Evolutionary conservation across 2,329 filamentous ascomycete genomes (phyloP), one percentile per base, ranked within the genome.

Genomic region (Xylariaceae sp.): DNA sequence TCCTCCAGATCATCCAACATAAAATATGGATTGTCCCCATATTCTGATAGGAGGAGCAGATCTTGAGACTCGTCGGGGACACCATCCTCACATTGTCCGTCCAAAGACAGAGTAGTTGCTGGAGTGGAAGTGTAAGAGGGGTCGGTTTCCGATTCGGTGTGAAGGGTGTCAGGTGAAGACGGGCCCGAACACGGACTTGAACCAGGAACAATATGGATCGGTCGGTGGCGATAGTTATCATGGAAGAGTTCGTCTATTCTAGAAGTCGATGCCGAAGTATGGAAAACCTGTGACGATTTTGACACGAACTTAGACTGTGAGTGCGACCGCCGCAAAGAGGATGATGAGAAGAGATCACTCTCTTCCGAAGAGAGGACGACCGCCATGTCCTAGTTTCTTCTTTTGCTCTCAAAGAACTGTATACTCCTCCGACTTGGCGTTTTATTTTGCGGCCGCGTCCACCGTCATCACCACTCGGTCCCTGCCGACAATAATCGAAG

Each of bases 111-210:
- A 61, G 81, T 87, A 63, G 83, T 86, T 15, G 81, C 80, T 4
- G 85, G 81, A 3, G 85, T 88, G 2, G 86, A 87, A 20, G 78
- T 76, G 66, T 79, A 82, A 2, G 85, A 86, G 4, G 80, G 78
- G 50, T 79, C 75, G 18, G 74, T 47, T 39, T 59, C 84, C 68
- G 74, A 82, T 58, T 83, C 81, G 49, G 73, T 74, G 50, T 79
- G 77, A 29, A 77, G 57, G 11, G 78, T 77, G 47, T 75, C 75
- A 21, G 83, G 82, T 26, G 83, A 85, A 0, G 82, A 83, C n/a
- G 80, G 75, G 2, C 75, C 72, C 2, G 83, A 84, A 3, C 81
- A 84, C 9, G 73, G 71, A 40, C 73, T 75, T 11, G 80, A 81
- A 41, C 75, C 76, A 39, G 76, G 70, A 35, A 75, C 62, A 33